Conservation (phyloP, 108 stramenopile species). For the Asterionellopsis glacialis region DNA sequence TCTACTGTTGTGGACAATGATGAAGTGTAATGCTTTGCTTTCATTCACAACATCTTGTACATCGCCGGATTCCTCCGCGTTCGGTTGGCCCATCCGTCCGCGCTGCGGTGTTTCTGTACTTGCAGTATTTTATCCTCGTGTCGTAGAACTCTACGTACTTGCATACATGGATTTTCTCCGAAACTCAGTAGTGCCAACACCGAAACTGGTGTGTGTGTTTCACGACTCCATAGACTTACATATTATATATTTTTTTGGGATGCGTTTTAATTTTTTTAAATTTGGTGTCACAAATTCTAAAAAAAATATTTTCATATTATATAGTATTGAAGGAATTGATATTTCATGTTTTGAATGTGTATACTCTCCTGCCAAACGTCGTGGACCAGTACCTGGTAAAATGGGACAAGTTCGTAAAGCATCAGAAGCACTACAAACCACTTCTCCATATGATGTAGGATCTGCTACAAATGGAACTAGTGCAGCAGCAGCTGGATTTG, state of each 20-base stretch:
- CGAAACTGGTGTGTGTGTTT: no score
- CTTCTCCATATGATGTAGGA: conserved; percentile 5
- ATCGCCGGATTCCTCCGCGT: no score
- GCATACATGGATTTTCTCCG: no score
- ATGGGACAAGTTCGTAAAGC: conserved; percentile 27
- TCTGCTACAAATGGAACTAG: background rate
- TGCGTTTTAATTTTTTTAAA: background rate
- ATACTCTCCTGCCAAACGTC: conserved; percentile 74
- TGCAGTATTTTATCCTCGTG: no score
- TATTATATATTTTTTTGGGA: no score
- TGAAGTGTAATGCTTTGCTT: no score
- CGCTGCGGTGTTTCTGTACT: no score
- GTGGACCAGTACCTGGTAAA: conserved; percentile 77
- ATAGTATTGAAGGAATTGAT: conserved; percentile 52
- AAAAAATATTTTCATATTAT: background rate
- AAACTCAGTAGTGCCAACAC: no score
- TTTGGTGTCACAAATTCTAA: background rate
- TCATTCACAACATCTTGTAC: no score
- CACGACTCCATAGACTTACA: no score
- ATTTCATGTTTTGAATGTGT: conserved; percentile 43
- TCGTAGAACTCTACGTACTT: no score
- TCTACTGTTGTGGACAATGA: background rate
- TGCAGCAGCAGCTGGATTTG: conserved; percentile 11
- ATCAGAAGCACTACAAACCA: conserved; percentile 10
- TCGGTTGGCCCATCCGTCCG: no score